Conservation (phyloP, 257 asterid genomes). For the Leptodermis oblonga region DNA sequence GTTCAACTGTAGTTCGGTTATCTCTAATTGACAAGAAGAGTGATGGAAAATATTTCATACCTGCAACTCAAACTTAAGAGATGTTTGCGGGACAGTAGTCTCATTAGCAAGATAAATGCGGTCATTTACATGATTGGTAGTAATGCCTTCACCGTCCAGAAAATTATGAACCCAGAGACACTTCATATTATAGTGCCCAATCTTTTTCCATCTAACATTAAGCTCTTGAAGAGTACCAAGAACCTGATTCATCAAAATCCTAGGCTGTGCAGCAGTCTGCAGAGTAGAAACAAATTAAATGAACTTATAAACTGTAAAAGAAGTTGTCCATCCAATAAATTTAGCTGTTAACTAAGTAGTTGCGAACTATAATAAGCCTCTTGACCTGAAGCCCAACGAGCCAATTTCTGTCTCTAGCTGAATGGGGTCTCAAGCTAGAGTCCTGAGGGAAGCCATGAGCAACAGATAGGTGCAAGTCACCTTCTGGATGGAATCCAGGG, state of each 20-base stretch:
- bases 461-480: conserved; percentile 26
- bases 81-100: conserved; percentile 36
- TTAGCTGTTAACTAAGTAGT: background rate
- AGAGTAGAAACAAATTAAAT: conserved; percentile 20
- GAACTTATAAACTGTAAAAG: conserved; percentile 5
- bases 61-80: conserved; percentile 93
- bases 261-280: conserved; percentile 84
- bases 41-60: conserved; percentile 26
- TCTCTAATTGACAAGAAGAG: background rate
- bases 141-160: conserved; percentile 24
- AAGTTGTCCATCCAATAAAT: background rate
- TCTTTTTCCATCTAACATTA: conserved; percentile 86
- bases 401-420: conserved; percentile 71
- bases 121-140: conserved; percentile 32
- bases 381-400: conserved; percentile 78
- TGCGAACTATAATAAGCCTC: background rate
- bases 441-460: conserved; percentile 35
- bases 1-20: background rate
- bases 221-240: conserved; percentile 72
- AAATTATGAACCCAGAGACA: conserved; percentile 53
- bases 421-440: conserved; percentile 29
- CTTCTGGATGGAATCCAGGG: conserved; percentile 39
- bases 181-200: conserved; percentile 85
- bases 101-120: conserved; percentile 39
- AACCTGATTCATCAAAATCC: conserved; percentile 80